Base-by-base conservation (phyloP, 495 filamentous ascomycete genomes). In the Talaromyces thailandensis region DNA sequence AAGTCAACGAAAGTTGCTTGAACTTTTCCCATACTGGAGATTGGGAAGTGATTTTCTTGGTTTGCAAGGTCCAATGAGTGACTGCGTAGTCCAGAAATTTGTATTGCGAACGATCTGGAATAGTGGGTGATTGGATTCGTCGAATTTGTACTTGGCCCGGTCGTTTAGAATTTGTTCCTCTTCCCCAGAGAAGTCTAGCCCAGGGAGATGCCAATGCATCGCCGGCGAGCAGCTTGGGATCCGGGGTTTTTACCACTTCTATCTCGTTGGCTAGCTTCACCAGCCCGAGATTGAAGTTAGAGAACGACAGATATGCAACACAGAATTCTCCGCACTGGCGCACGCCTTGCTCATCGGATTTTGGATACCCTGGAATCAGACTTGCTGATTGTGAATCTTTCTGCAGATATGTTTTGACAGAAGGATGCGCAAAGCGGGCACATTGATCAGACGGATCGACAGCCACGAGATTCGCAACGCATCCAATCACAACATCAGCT, bases 301-400 rank as follows among this genome's bases (percentile, higher is more conserved):
- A 60, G 59, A 70, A 70, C 11, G 68, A 66, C 7, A 68, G 66
- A 60, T 70, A 68, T 16, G 66, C 35, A 60, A 70, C 56, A 28
- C 64, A 70, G 16, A 64, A 61, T 51, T 70, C 68, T 18, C 68
- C 68, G 37, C 68, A 70, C 35, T 68, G 62, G 2, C 66, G 35
- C 23, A 59, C 26, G 1, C 66, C 68, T 6, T 63, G 9, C n/a
- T 37, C 12, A 37, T 37, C 32, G 32, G 32, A 37, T 37, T 37
- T 37, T 37, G 32, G 32, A 12, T 37, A 37, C 11, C 12, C 12
- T 14, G 32, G 32, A 37, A 37, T 37, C 9, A 37, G 14, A 37
- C 12, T 37, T 12, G 32, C 32, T 14, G 32, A 37, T 14, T 37
- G 11, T 37, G 32, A 37, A 14, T 37, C 32, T 12, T 37, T 37